Evolutionary conservation across 352 stramenopile species (phyloP), one percentile per base, ranked within the genome.

Genomic region (Globisporangium apiculatum): DNA sequence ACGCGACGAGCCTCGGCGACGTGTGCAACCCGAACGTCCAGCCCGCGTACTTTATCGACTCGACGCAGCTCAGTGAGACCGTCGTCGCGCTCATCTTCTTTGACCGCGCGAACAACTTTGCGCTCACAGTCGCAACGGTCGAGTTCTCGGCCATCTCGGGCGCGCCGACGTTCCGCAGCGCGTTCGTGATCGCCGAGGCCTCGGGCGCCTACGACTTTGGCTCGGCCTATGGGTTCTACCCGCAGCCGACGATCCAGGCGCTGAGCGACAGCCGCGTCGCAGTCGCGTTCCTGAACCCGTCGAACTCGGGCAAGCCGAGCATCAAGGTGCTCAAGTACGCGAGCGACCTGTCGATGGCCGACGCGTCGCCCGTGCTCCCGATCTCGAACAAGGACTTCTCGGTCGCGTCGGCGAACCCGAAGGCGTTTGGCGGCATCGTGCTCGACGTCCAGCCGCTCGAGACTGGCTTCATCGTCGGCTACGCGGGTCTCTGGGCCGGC

Each of bases 351-450:
- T 71, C 74, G 15, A 71, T 92, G 24, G 50, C 58, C 41, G 72
- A 72, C 31, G 62, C 69, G 12, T 89, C 82, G 51, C 76, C 79
- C 0, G 71, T 76, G 55, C 65, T 92, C 4, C 82, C 79, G 9
- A 71, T 92, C 55, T 74, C 79, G 12, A 92, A 90, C 65, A 73
- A 67, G 35, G 79, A 90, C 67, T 92, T 86, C 65, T 78, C 72
- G 35, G 47, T 92, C 18, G 65, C 62, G 41, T 77, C 75, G 45
- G 70, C 73, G 5, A 65, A 86, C 62, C 71, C 79, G 45, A 73
- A 86, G 15, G 70, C 76, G 1, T 72, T 67, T 45, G 72, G 69
- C 12, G 62, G 65, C 24, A 75, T 92, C 36, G 63, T 79, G n/a
- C 54, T 92, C 36, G 78, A 89, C 57, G 64, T 83, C 48, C 53